Conservation (phyloP, 768 basidiomycete genomes). For the Terana coerulea region DNA sequence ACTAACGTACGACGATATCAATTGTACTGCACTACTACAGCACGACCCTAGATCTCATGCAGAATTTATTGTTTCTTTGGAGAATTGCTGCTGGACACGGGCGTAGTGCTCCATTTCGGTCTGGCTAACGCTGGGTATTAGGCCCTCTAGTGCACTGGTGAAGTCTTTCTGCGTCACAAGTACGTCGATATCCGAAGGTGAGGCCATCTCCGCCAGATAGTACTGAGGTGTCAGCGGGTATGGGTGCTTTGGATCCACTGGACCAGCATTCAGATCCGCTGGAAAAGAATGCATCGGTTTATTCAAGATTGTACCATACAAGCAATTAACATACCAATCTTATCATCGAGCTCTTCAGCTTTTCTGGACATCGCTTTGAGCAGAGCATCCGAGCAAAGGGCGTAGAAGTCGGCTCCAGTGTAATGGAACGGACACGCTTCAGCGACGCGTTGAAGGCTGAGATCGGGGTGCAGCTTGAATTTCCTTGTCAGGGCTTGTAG, state of each 20-base stretch:
- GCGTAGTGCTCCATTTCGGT: conserved; percentile 85
- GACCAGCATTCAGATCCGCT: conserved; percentile 41
- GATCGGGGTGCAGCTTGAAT: conserved; percentile 71
- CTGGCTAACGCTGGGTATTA: conserved; percentile 80
- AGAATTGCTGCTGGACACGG: conserved; percentile 66
- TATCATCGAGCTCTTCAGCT: conserved; percentile 72
- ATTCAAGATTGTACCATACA: background rate
- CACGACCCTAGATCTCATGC: no score
- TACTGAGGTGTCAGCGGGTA: conserved; percentile 83
- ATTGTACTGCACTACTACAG: no score
- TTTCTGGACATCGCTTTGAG: conserved; percentile 91
- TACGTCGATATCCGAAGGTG: conserved; percentile 63
- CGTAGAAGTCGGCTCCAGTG: conserved; percentile 98
- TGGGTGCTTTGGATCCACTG: conserved; percentile 45
- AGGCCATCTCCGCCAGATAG: conserved; percentile 82
- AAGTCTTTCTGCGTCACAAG: conserved; percentile 79
- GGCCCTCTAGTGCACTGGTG: conserved; percentile 58
- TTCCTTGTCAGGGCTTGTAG: conserved; percentile 88
- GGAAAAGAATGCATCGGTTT: background rate
- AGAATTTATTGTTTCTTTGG: conserved; percentile 35
- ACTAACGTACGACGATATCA: no score
- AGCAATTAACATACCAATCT: conserved; percentile 53
- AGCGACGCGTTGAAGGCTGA: conserved; percentile 63
- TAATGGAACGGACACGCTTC: conserved; percentile 85
- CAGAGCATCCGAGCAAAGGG: conserved; percentile 94